Conservation (phyloP, 768 basidiomycete species). For the Stropharia rugosoannulata region DNA sequence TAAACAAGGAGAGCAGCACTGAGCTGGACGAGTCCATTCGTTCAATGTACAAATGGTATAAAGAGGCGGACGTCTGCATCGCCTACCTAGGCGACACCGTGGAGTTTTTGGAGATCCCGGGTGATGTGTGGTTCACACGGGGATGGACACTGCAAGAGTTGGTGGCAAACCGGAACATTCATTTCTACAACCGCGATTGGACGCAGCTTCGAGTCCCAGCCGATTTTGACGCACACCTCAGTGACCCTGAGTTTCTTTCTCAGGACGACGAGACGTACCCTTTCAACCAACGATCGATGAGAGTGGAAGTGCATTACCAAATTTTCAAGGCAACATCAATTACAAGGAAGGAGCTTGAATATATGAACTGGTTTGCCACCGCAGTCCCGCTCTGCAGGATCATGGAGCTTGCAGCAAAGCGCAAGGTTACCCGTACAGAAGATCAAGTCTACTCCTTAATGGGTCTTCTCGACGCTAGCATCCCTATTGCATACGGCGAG, state of each 20-base stretch:
- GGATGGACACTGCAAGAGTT: constrained; percentile 6
- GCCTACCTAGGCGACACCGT: not conserved
- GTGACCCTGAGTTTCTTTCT: too few species aligned
- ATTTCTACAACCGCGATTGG: not conserved
- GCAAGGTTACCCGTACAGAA: not conserved
- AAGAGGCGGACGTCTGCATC: not conserved
- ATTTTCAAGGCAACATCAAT: not conserved
- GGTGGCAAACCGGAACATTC: not conserved
- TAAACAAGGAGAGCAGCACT: constrained; percentile 5
- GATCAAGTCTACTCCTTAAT: not conserved
- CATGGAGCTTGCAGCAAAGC: not conserved
- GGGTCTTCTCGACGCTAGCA: not conserved
- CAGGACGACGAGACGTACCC: too few species aligned
- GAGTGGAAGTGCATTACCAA: not conserved
- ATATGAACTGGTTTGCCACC: not conserved
- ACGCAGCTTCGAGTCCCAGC: not conserved
- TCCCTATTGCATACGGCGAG: not conserved
- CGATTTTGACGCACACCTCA: not conserved
- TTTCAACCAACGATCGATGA: too few species aligned
- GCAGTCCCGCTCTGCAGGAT: not conserved
- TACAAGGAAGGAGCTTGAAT: not conserved
- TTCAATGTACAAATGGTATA: constrained; percentile 6
- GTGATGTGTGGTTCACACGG: not conserved
- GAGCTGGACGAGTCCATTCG: constrained; percentile 8
- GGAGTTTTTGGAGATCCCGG: not conserved